A percentile compares a stretch with the other conserved stretches of the same genome.
phyloP scores from a whole-genome alignment of 208 protist species.

The Phytomonas sp. region DNA sequence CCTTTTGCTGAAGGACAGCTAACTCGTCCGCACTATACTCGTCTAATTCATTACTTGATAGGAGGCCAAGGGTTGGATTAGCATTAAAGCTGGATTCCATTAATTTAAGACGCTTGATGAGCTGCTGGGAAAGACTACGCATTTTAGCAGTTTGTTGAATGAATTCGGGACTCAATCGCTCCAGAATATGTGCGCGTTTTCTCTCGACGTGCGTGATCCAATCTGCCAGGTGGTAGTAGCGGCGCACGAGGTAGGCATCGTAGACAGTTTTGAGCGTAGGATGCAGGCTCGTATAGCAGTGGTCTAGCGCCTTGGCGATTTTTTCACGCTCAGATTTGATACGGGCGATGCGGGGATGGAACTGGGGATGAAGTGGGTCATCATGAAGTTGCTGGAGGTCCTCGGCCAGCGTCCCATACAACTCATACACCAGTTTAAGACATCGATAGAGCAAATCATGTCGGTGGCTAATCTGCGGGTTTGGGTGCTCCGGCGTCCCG shows the following conservation, averaged over 20 bases:
- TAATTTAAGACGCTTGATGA: slow-evolving; percentile 41
- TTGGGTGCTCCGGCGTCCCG: slow-evolving; percentile 62
- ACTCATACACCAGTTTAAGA: slow-evolving; percentile 51
- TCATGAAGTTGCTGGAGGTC: slow-evolving; percentile 72
- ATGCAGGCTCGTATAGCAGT: slow-evolving; percentile 61
- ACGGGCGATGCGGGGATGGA: slow-evolving; percentile 50
- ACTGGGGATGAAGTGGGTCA: slow-evolving; percentile 70
- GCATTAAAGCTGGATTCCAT: slow-evolving; percentile 45
- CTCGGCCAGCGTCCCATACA: slow-evolving; percentile 70
- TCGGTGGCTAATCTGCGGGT: slow-evolving; percentile 39
- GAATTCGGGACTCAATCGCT: slow-evolving; percentile 52
- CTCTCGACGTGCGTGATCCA: slow-evolving; percentile 70
- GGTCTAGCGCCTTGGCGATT: slow-evolving; percentile 62
- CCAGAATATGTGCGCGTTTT: slow-evolving; percentile 54
- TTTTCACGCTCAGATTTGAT: slow-evolving; percentile 53
- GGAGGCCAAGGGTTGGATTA: slow-evolving; percentile 43
- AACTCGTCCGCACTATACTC: slow-evolving; percentile 62
- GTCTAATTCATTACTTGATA: slow-evolving; percentile 21
- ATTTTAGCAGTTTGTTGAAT: slow-evolving; percentile 35
- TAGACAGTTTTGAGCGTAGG: slow-evolving; percentile 81
- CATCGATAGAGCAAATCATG: slow-evolving; percentile 58
- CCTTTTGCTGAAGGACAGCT: slow-evolving; percentile 77
- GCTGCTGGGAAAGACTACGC: slow-evolving; percentile 34
- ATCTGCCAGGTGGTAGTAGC: slow-evolving; percentile 74
- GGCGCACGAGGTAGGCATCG: slow-evolving; percentile 75